Percentiles rank a stretch among this genome's conserved stretches.
phyloP scores from a whole-genome alignment of 2,329 filamentous ascomycete species.

The Rhytidhysteron rufulum region DNA sequence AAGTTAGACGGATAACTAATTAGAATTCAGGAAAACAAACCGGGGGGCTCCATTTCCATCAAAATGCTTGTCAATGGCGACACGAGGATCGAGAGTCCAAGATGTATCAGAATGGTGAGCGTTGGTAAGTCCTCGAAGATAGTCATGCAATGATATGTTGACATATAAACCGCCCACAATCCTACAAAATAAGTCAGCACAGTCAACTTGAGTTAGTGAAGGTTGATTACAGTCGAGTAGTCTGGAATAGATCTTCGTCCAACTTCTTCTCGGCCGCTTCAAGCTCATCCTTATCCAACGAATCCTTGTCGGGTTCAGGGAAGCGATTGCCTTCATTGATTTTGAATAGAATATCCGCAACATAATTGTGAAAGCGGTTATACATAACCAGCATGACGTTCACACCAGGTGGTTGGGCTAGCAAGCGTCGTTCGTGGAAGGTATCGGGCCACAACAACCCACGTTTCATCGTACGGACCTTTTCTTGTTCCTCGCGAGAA shows the following conservation, averaged over 20 bases:
- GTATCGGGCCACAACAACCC: constrained; percentile 39
- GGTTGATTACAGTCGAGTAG: constrained; percentile 22
- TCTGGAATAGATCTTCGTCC: constrained; percentile 35
- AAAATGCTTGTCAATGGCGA: constrained; percentile 23
- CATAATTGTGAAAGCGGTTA: constrained; percentile 39
- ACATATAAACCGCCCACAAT: constrained; percentile 31
- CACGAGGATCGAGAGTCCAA: constrained; percentile 43
- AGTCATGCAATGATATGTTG: constrained; percentile 38
- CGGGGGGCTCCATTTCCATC: constrained; percentile 29
- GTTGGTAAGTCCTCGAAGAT: constrained; percentile 30
- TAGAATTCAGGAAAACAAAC: background rate
- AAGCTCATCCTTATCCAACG: constrained; percentile 6
- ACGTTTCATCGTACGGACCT: constrained; percentile 32
- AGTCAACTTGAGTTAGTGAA: no score
- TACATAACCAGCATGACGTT: constrained; percentile 34
- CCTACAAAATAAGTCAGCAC: constrained; percentile 9
- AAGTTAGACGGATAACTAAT: background rate
- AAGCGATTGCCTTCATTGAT: constrained; percentile 45
- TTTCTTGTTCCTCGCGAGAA: constrained; percentile 29
- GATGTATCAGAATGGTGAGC: constrained; percentile 40
- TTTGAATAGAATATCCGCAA: constrained; percentile 30
- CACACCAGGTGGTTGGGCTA: constrained; percentile 33
- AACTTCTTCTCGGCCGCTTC: constrained; percentile 19
- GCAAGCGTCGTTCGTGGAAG: constrained; percentile 31
- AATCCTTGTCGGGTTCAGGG: constrained; percentile 11